Base-by-base conservation (phyloP, 2,329 filamentous ascomycete genomes). In the Stemphylium vesicarium region DNA sequence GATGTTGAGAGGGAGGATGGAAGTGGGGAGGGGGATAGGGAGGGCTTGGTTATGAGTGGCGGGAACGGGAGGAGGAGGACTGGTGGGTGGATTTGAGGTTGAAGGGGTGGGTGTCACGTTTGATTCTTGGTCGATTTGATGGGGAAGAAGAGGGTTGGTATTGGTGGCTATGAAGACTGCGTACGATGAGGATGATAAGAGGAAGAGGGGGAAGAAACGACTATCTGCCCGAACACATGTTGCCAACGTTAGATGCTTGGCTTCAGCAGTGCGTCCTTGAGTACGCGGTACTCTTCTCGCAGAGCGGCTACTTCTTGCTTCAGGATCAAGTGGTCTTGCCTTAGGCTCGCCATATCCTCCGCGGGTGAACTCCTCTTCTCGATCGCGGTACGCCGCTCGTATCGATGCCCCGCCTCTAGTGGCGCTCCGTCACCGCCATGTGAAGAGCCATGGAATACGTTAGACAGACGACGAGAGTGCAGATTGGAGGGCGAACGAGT, bases 251-350 rank as follows among this genome's bases (percentile, higher is more conserved):
- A 33, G 16, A n/a, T 36, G 52, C 52, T 44, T 35, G 44, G 29
- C 36, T 56, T 50, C 13, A 67, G 40, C 24, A 71, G 20, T 7
- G 54, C 55, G 11, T 51, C 42, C 38, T 56, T 68, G 46, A 70
- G 46, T 4, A 35, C 39, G 6, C 40, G 42, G 18, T 66, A 59
- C 38, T 71, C 67, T 10, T 53, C 39, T n/a, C 59, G 51, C 45
- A 71, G 37, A 10, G 50, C 37, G 9, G 32, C 46, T 16, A 71
- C 49, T 31, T 69, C 61, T 12, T 43, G 20, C 18, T 53, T 57
- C 37, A 70, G 35, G 3, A 16, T 29, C n/a, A 46, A 48, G 8
- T 60, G 50, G 2, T 68, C 60, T 16, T 50, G 39, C 35, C 45
- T 43, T 20, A 65, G 44, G 15, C 37, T 48, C 7, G 22, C 37